A percentile compares a stretch with the other conserved stretches of the same genome.
Evolutionary conservation across 306 rosid genomes (phyloP).

Genomic region (Herpetospermum pedunculosum): DNA sequence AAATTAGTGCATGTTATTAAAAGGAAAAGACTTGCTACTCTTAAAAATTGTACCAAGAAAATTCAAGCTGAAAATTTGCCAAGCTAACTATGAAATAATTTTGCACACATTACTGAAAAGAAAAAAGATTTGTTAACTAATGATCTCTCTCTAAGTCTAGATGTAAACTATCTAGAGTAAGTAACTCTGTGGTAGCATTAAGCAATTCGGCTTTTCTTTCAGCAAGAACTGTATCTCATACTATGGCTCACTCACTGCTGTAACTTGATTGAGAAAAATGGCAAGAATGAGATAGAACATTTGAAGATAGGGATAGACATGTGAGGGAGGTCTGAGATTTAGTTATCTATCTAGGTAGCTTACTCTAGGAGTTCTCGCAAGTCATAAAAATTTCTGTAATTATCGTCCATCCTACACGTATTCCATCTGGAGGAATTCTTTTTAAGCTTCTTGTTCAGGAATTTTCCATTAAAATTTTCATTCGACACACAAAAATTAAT

Average conservation of each 20-base stretch:
- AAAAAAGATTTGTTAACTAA: neutral
- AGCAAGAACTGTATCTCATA: neutral
- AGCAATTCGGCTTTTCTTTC: neutral
- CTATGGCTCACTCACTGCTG: neutral
- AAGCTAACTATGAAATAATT: neutral
- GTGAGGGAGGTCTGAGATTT: neutral
- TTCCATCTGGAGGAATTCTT: neutral
- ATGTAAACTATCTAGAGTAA: neutral
- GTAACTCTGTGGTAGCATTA: neutral
- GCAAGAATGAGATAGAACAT: neutral
- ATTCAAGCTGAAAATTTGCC: neutral
- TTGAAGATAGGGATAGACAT: neutral
- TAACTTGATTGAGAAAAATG: neutral
- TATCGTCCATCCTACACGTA: neutral
- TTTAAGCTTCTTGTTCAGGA: neutral
- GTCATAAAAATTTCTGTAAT: neutral
- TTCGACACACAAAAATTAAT: neutral
- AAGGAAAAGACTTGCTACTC: neutral
- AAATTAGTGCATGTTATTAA: neutral
- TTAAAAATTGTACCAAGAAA: neutral
- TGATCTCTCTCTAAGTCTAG: neutral
- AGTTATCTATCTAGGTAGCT: neutral
- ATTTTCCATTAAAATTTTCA: neutral
- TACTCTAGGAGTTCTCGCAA: neutral
- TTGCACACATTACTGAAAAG: neutral